Conservation (phyloP, 106 monocot genomes). For the Dioscorea zingiberensis region DNA sequence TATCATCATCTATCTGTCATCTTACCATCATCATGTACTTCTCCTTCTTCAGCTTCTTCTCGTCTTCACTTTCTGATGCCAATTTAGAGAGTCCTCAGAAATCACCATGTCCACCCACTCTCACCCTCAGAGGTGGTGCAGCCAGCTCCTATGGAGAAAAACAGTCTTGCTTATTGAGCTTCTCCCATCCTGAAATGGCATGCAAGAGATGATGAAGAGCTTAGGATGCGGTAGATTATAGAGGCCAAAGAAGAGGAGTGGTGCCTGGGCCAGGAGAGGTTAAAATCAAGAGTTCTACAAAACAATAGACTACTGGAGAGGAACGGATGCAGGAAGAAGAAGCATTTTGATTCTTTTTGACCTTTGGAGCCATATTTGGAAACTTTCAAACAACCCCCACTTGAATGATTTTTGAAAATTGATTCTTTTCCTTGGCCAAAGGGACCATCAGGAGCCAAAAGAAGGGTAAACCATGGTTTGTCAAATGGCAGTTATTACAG, state of each 20-base stretch:
- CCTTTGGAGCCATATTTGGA: neutral
- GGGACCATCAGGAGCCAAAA: neutral
- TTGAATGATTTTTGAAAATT: neutral
- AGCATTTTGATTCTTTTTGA: neutral
- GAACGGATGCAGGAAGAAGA: neutral
- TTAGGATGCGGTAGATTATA: neutral
- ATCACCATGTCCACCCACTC: conserved; percentile 42
- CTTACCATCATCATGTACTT: no score
- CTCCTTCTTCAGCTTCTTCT: no score
- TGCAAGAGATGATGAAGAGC: neutral
- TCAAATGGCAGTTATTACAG: neutral
- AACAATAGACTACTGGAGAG: conserved; percentile 1
- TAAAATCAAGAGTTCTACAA: conserved; percentile 7
- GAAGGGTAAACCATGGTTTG: conserved; percentile 5
- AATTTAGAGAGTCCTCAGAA: conserved; percentile 30
- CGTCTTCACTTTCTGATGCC: conserved; percentile 14
- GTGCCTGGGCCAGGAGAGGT: neutral
- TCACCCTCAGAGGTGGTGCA: conserved; percentile 11
- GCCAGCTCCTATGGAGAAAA: neutral
- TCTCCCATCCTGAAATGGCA: conserved; percentile 20
- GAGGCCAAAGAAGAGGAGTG: neutral
- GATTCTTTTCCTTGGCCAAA: neutral
- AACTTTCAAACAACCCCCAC: neutral
- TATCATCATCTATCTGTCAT: no score
- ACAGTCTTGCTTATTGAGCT: conserved; percentile 17